A percentile compares a stretch with the other conserved stretches of the same genome.
Evolutionary conservation across 352 stramenopile species (phyloP).

Genomic region (Pythium volutum): DNA sequence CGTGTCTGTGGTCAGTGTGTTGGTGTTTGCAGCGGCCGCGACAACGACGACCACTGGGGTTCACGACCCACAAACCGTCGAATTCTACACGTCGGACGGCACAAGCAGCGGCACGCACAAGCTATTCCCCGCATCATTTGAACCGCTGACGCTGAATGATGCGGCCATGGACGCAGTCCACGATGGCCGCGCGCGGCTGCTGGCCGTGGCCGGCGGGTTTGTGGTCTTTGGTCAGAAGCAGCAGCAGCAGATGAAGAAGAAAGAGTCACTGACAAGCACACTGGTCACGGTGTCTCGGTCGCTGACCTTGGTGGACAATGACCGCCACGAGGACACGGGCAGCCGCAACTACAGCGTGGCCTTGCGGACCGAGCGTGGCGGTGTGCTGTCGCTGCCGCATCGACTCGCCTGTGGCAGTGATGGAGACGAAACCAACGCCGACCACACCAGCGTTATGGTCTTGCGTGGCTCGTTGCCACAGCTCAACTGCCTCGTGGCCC

Average conservation of each 20-base stretch:
- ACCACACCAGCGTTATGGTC: background rate
- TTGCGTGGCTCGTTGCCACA: constrained; percentile 30
- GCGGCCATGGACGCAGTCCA: constrained; percentile 31
- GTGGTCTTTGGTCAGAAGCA: constrained; percentile 25
- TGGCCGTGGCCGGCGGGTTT: constrained; percentile 13
- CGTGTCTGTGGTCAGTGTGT: background rate
- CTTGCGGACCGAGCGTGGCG: constrained; percentile 32
- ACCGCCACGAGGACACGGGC: constrained; percentile 8
- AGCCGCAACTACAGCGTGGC: constrained; percentile 21
- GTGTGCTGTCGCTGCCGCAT: constrained; percentile 31
- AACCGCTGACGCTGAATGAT: constrained; percentile 31
- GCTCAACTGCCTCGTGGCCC: constrained; percentile 51
- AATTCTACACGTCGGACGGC: constrained; percentile 82
- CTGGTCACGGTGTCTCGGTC: constrained; percentile 19
- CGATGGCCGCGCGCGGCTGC: constrained; percentile 4
- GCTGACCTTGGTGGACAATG: constrained; percentile 38
- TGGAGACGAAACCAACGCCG: background rate
- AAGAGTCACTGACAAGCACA: background rate
- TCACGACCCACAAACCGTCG: constrained; percentile 29
- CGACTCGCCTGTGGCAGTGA: constrained; percentile 22
- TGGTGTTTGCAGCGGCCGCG: constrained; percentile 39
- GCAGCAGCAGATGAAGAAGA: background rate
- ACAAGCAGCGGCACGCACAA: constrained; percentile 43
- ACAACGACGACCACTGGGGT: too few relatives aligned
- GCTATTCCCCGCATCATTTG: constrained; percentile 39